Evolutionary conservation across 345 rosid species (phyloP).

Genomic region (Aegle marmelos): DNA sequence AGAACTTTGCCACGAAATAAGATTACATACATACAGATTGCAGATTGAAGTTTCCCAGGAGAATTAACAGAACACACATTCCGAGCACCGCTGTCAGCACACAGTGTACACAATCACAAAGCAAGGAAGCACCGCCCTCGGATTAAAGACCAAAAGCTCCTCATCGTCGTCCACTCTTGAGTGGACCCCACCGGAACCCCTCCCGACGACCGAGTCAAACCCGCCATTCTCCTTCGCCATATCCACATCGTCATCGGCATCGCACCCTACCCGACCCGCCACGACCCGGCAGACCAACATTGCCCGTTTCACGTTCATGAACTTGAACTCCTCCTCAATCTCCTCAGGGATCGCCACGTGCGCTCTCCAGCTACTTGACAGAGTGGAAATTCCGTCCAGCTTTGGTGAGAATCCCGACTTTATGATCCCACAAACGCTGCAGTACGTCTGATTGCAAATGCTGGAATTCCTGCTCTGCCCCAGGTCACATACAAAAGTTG

Average conservation of each 20-base stretch:
- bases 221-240: slow-evolving; percentile 58
- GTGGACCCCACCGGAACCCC: slow-evolving; percentile 46
- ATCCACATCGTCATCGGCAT: slow-evolving; percentile 38
- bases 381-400: slow-evolving; percentile 80
- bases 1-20: not conserved
- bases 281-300: slow-evolving; percentile 86
- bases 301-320: slow-evolving; percentile 93
- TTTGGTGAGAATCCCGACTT: slow-evolving; percentile 83
- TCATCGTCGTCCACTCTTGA: slow-evolving; percentile 70
- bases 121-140: slow-evolving; percentile 99
- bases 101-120: slow-evolving; percentile 78
- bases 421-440: slow-evolving; percentile 82
- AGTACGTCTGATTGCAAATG: slow-evolving; percentile 70
- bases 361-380: slow-evolving; percentile 77
- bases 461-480: slow-evolving; percentile 54
- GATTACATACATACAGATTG: slow-evolving; percentile 1
- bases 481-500: slow-evolving; percentile 78
- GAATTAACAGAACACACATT: not conserved
- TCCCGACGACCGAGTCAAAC: slow-evolving; percentile 64
- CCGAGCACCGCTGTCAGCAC: slow-evolving; percentile 10
- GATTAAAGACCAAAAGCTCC: slow-evolving; percentile 85
- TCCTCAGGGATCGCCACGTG: slow-evolving; percentile 84
- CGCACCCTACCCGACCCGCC: slow-evolving; percentile 82
- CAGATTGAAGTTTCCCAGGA: not conserved
- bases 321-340: slow-evolving; percentile 77